Conservation (phyloP, 2,329 filamentous ascomycete genomes). For the Alternaria rosae region DNA sequence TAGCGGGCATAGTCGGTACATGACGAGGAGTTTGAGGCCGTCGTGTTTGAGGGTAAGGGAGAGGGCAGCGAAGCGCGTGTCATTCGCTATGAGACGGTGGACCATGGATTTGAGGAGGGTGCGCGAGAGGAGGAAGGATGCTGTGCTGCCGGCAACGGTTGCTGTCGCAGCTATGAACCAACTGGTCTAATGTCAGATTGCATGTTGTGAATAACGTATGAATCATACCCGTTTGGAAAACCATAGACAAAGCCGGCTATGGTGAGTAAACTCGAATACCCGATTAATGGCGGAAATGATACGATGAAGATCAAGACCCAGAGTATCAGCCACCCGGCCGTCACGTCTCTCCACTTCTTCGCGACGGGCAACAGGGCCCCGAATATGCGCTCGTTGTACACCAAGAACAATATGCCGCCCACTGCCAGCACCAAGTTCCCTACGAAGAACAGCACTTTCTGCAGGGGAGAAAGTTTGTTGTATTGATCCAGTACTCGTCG, state of each 20-base stretch:
- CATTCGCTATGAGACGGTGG: conserved; percentile 77
- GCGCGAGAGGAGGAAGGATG: conserved; percentile 80
- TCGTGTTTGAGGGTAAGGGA: conserved; percentile 88
- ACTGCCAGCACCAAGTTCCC: conserved; percentile 61
- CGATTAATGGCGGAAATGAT: conserved; percentile 86
- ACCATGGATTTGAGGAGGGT: conserved; percentile 82
- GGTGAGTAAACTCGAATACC: conserved; percentile 80
- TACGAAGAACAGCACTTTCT: conserved; percentile 66
- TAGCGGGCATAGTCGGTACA: conserved; percentile 90
- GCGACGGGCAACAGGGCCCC: conserved; percentile 75
- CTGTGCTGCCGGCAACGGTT: conserved; percentile 78
- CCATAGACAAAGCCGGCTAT: conserved; percentile 76
- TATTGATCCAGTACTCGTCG: conserved; percentile 60
- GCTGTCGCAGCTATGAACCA: conserved; percentile 85
- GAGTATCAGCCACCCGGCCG: conserved; percentile 75
- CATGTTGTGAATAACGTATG: conserved; percentile 20
- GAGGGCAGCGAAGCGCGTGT: conserved; percentile 88
- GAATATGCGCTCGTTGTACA: conserved; percentile 85
- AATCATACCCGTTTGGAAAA: conserved; percentile 71
- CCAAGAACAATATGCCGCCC: conserved; percentile 71
- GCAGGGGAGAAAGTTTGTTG: conserved; percentile 64
- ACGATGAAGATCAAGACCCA: conserved; percentile 78
- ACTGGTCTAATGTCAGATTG: conserved; percentile 53
- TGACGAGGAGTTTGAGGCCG: conserved; percentile 84
- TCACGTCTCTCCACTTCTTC: conserved; percentile 76